Evolutionary conservation across 2,329 filamentous ascomycete species (phyloP), one percentile per base, ranked within the genome.

Genomic region (Calonectria montana): DNA sequence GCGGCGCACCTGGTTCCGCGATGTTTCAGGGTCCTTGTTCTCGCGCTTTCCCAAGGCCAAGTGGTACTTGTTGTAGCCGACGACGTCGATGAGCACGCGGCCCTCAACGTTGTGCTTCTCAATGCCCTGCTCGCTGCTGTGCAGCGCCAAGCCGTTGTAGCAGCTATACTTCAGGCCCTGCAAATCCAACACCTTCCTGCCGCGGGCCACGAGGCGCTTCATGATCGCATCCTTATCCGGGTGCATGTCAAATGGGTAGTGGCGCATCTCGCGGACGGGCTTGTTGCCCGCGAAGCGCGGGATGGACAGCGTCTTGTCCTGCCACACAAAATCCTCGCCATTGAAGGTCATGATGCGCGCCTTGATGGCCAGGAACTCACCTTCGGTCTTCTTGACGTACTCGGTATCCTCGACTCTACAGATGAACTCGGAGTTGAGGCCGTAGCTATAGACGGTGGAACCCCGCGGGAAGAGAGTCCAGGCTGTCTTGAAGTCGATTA

Each of bases 401-500:
- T 73, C 45, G 2, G 83, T 82, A 37, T 79, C 77, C 8, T 81
- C 76, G 2, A 86, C 84, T 63, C 83, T 84, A 77, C 78, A 82
- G 15, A 88, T 79, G 41, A 84, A 80, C 73, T 87, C 85, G 31
- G 83, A 82, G 74, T 86, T 84, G 50, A 81, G 72, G 15, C 79
- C 81, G 68, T 79, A 82, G 70, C 80, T 83, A 74, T 86, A 85
- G 48, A 86, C 76, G 35, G 82, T 80, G 0, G 82, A 82, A 23
- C 80, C 80, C 13, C 79, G 80, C 10, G 86, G 84, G 75, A 87
- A 87, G 45, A 84, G 83, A 0, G 85, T 83, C 87, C 87, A 88
- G 25, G 83, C 84, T 0, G 83, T 80, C 37, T 81, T 79, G 75
- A 83, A 87, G 43, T 83, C 82, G 43, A 86, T 82, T 16, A 88